Evolutionary conservation across 164 flowering plant genomes (phyloP), one percentile per base, ranked within the genome.

Genomic region (Protea cynaroides): DNA sequence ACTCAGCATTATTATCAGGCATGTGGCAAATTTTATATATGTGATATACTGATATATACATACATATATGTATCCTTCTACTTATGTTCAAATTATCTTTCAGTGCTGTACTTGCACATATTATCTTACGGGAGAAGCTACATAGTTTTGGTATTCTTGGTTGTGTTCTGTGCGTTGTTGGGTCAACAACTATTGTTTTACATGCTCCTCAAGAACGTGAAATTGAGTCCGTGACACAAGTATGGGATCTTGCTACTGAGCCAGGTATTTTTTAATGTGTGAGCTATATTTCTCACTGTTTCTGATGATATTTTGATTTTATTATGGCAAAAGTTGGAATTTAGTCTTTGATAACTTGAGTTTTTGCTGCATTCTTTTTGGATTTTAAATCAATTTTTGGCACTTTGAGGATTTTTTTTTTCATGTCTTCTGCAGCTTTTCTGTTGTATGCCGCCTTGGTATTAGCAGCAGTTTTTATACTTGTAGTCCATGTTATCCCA

Each of bases 181-280:
- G 97, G 37, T 91, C 97, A 50, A 91, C 89, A 58, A 83, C 96
- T 62, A 91, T 91, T 65, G 97, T 91, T 56, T 70, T 88, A 46
- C 97, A 91, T 81, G 97, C 97, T 65, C 97, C 97, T 74, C 96
- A 77, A 73, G 97, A 91, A 66, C 87, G 84, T 34, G 83, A 68
- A 47, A 91, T 91, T 64, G 84, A 82, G 65, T 91, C 97, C 53
- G 97, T 91, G 61, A 76, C 21, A 54, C 92, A 88, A 87, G 96
- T 91, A 21, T 91, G 97, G 96, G 83, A 87, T 67, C 93, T 91
- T 74, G 96, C 93, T 46, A 91, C 92, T 22, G 97, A 91, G 76
- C 97, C 93, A 70, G 96, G 97, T 89, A 73, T 24, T 25, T 61
- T 40, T 40, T 9, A 8, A 8, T 40, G 46, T 12, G 13, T 40